These are phyloP conservation scores for Knoxia roxburghii DNA, from an alignment of 257 asterid genomes.

Conservation along the genomic window DNA sequence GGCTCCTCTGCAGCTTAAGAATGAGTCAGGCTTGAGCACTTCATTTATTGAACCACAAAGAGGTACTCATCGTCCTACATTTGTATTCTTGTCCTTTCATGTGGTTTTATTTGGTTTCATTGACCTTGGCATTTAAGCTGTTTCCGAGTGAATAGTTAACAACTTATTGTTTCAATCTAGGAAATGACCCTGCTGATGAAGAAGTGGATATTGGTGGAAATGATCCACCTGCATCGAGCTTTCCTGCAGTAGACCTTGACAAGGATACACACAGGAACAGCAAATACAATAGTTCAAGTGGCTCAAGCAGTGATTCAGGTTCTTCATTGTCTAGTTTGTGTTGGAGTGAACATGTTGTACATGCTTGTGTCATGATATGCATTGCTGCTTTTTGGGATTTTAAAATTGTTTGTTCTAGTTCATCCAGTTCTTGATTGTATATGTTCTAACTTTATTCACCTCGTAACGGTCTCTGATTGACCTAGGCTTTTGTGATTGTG, in stretches of 20 bases:
- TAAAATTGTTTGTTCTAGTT: background rate
- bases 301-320: conserved; percentile 73
- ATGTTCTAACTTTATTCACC: background rate
- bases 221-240: conserved; percentile 60
- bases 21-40: conserved; percentile 51
- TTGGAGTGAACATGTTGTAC: conserved; percentile 14
- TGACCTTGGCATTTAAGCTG: background rate
- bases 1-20: conserved; percentile 41
- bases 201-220: conserved; percentile 73
- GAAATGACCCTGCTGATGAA: conserved; percentile 56
- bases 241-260: conserved; percentile 50
- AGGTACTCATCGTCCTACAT: conserved; percentile 34
- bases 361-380: conserved; percentile 3
- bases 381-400: background rate
- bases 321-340: conserved; percentile 60
- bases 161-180: conserved; percentile 26
- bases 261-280: conserved; percentile 47
- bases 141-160: background rate
- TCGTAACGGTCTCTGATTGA: background rate
- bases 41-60: conserved; percentile 41
- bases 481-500: background rate
- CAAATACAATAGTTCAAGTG: conserved; percentile 60
- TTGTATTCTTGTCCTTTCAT: conserved; percentile 5
- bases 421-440: background rate
- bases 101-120: background rate